These are phyloP conservation scores for Talaromyces wortmannii DNA, from an alignment of 495 filamentous ascomycete species.

Conservation along the genomic window DNA sequence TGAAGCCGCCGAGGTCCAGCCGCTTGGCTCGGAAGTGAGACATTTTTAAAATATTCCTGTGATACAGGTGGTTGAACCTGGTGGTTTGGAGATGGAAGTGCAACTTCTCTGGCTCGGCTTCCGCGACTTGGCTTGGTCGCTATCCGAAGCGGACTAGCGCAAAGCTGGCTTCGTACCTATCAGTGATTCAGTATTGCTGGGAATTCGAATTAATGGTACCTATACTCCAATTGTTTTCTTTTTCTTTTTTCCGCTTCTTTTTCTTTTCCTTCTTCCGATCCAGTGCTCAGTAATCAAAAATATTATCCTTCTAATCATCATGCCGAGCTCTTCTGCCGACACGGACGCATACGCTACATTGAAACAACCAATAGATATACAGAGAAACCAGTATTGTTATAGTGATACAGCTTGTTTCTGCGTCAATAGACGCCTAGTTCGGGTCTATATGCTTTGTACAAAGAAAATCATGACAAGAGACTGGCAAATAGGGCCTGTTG, in stretches of 20 bases:
- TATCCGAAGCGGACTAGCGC: too few species aligned
- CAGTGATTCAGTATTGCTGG: too few species aligned
- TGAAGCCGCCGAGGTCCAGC: conserved; percentile 77
- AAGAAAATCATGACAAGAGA: background rate
- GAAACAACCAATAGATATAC: background rate
- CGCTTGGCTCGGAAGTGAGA: conserved; percentile 79
- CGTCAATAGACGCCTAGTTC: background rate
- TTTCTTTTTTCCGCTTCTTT: too few species aligned
- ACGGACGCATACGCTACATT: background rate
- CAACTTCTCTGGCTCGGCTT: background rate
- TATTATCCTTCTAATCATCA: too few species aligned
- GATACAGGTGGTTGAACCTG: background rate
- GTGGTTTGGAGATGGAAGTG: background rate
- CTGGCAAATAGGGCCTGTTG: background rate
- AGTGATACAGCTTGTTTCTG: conserved; percentile 8
- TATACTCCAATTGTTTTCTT: too few species aligned
- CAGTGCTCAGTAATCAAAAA: too few species aligned
- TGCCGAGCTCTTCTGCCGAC: too few species aligned
- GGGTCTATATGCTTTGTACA: conserved; percentile 10
- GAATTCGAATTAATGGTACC: too few species aligned
- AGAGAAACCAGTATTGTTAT: background rate
- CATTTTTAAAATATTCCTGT: conserved; percentile 36
- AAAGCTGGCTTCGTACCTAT: too few species aligned
- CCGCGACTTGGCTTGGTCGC: too few species aligned
- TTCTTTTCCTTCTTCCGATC: too few species aligned